A percentile compares a stretch with the other conserved stretches of the same genome.
Conservation (phyloP, 2,329 filamentous ascomycete genomes). For the Talaromyces sp. region DNA sequence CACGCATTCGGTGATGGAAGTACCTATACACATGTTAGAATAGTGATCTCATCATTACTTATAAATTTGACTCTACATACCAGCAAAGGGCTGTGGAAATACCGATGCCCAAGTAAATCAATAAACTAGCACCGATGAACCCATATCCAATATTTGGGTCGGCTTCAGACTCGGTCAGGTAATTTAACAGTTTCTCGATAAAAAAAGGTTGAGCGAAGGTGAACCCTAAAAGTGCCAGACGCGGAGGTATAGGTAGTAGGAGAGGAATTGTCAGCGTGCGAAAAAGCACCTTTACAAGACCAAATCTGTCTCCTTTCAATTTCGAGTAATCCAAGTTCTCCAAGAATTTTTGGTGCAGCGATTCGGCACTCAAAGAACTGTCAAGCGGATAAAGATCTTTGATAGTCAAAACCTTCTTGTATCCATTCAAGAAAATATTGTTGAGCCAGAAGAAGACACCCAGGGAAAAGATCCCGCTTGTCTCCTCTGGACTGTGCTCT, state of each 20-base stretch:
- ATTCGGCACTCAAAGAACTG: conserved; percentile 28
- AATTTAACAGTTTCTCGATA: conserved; percentile 37
- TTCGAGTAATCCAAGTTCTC: conserved; percentile 7
- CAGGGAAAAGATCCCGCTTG: conserved; percentile 46
- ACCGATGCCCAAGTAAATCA: conserved; percentile 45
- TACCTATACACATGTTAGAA: conserved; percentile 2
- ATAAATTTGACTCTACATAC: conserved; percentile 25
- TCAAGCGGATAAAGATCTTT: conserved; percentile 48
- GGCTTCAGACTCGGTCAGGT: conserved; percentile 30
- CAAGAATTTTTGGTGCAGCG: conserved; percentile 7
- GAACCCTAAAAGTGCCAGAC: conserved; percentile 35
- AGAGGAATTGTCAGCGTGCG: conserved; percentile 26
- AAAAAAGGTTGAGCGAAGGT: conserved; percentile 42
- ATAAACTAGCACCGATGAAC: conserved; percentile 44
- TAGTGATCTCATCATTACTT: not conserved
- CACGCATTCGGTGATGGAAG: conserved; percentile 10
- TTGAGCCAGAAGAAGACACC: conserved; percentile 52
- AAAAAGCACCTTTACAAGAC: conserved; percentile 12
- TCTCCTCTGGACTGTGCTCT: conserved; percentile 46
- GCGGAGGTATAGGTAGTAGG: conserved; percentile 32
- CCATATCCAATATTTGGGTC: conserved; percentile 42
- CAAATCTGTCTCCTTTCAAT: conserved; percentile 12
- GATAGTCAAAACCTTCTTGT: conserved; percentile 39
- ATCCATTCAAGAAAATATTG: conserved; percentile 48
- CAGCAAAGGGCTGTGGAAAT: conserved; percentile 43